phyloP scores from a whole-genome alignment of 352 stramenopile species.

The Pythium volutum region DNA sequence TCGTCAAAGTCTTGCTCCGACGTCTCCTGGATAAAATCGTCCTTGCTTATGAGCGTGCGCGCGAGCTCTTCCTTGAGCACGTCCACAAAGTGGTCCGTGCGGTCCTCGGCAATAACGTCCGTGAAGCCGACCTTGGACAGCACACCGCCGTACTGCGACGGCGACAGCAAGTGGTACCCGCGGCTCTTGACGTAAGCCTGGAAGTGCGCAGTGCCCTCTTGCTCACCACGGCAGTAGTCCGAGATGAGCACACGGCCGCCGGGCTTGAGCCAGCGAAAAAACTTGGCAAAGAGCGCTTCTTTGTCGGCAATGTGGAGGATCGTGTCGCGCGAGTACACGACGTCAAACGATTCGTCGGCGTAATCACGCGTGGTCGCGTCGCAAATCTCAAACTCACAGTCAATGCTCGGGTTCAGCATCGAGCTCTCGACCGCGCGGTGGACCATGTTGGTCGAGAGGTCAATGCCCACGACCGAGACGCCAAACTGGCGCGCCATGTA shows the following conservation, averaged over 20 bases:
- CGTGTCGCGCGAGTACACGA: constrained; percentile 75
- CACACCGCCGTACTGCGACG: constrained; percentile 30
- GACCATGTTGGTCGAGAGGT: constrained; percentile 46
- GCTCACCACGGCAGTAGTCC: constrained; percentile 44
- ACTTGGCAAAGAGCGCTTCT: constrained; percentile 52
- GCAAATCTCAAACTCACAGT: constrained; percentile 38
- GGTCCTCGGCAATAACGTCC: constrained; percentile 31
- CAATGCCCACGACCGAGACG: constrained; percentile 39
- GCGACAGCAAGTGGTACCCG: constrained; percentile 34
- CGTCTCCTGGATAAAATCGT: constrained; percentile 39
- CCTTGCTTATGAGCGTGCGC: constrained; percentile 29
- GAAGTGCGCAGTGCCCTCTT: constrained; percentile 26
- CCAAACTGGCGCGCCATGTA: constrained; percentile 82
- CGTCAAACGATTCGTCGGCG: constrained; percentile 32
- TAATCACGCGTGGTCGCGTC: constrained; percentile 34
- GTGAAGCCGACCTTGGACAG: constrained; percentile 30
- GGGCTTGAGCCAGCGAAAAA: constrained; percentile 66
- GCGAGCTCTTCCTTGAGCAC: constrained; percentile 36
- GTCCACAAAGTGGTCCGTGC: constrained; percentile 36
- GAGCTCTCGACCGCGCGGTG: constrained; percentile 30
- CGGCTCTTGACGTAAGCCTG: constrained; percentile 34
- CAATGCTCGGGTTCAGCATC: constrained; percentile 5
- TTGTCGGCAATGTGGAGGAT: constrained; percentile 76
- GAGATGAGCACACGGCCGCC: constrained; percentile 61
- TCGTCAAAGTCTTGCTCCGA: constrained; percentile 37